phyloP scores from a whole-genome alignment of 495 filamentous ascomycete genomes.

The Aspergillus heteromorphus region DNA sequence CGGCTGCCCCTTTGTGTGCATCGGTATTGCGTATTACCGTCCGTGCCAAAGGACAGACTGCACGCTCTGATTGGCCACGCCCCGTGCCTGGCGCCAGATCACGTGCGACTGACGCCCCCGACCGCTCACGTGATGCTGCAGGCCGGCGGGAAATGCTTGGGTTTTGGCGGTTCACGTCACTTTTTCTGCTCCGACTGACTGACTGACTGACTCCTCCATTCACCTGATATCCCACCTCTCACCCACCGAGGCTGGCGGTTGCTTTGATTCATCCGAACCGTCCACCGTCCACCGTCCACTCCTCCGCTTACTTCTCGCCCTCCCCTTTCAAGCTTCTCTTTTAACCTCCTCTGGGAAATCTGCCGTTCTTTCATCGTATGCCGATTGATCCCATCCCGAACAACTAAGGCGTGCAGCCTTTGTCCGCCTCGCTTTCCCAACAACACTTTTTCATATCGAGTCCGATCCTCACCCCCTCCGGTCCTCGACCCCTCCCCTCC shows the following conservation, averaged over 20 bases:
- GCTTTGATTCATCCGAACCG: background rate
- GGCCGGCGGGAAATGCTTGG: conserved; percentile 19
- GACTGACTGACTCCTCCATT: no score
- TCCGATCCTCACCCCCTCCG: conserved; percentile 1
- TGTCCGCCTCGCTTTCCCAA: conserved; percentile 10
- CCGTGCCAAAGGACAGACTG: conserved; percentile 31
- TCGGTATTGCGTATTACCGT: conserved; percentile 20
- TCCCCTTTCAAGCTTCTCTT: background rate
- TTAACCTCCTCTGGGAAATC: background rate
- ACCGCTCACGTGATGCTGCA: conserved; percentile 19
- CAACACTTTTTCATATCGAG: conserved; percentile 4
- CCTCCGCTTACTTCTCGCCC: background rate
- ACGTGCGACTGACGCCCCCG: conserved; percentile 8
- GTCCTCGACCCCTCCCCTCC: background rate
- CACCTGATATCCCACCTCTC: background rate
- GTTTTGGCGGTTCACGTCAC: conserved; percentile 21
- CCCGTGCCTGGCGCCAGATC: conserved; percentile 5
- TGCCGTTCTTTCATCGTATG: conserved; percentile 17
- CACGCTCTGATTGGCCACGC: conserved; percentile 31
- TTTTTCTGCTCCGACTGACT: conserved; percentile 18
- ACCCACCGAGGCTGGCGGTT: background rate
- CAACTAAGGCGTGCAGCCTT: conserved; percentile 27
- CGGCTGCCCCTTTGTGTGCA: background rate
- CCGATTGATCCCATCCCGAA: conserved; percentile 12
- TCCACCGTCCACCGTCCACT: background rate